Conservation (phyloP, 2,329 filamentous ascomycete genomes). For the Colletotrichum spaethianum region DNA sequence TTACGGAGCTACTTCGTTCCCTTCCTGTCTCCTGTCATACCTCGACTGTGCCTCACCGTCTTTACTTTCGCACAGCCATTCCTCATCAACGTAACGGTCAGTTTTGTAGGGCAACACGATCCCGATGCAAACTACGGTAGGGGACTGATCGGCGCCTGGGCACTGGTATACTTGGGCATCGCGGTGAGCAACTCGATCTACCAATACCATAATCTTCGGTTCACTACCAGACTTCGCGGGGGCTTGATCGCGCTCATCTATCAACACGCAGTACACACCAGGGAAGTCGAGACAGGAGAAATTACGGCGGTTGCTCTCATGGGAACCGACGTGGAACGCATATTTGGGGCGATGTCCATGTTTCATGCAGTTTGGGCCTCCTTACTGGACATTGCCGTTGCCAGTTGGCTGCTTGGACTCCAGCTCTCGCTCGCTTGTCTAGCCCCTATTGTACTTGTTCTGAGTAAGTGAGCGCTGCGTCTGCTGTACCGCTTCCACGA, state of each 20-base stretch:
- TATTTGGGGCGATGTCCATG: slow-evolving; percentile 42
- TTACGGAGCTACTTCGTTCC: slow-evolving; percentile 40
- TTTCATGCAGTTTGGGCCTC: slow-evolving; percentile 50
- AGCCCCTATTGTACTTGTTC: slow-evolving; percentile 45
- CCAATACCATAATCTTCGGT: slow-evolving; percentile 45
- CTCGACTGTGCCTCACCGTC: slow-evolving; percentile 46
- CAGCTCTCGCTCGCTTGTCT: slow-evolving; percentile 48
- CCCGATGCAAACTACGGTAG: slow-evolving; percentile 44
- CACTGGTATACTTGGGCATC: slow-evolving; percentile 50
- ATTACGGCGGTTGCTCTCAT: slow-evolving; percentile 50
- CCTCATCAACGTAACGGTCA: slow-evolving; percentile 47
- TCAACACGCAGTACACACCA: slow-evolving; percentile 42
- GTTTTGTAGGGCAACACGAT: slow-evolving; percentile 38
- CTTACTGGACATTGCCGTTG: slow-evolving; percentile 47
- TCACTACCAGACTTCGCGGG: slow-evolving; percentile 44
- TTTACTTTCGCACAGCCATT: slow-evolving; percentile 51
- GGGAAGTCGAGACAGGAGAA: slow-evolving; percentile 44
- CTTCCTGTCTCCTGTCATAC: slow-evolving; percentile 44
- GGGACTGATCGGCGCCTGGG: slow-evolving; percentile 49
- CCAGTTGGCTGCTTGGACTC: slow-evolving; percentile 48
- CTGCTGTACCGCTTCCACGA: too few relatives aligned
- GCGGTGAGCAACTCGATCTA: slow-evolving; percentile 47
- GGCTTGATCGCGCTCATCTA: slow-evolving; percentile 47
- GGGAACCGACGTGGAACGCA: slow-evolving; percentile 52
- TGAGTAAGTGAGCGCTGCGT: slow-evolving; percentile 25